Percentiles rank a stretch among this genome's conserved stretches.
These are phyloP conservation scores for Venturia carpophila DNA, from an alignment of 2,329 filamentous ascomycete species.

Conservation along the genomic window DNA sequence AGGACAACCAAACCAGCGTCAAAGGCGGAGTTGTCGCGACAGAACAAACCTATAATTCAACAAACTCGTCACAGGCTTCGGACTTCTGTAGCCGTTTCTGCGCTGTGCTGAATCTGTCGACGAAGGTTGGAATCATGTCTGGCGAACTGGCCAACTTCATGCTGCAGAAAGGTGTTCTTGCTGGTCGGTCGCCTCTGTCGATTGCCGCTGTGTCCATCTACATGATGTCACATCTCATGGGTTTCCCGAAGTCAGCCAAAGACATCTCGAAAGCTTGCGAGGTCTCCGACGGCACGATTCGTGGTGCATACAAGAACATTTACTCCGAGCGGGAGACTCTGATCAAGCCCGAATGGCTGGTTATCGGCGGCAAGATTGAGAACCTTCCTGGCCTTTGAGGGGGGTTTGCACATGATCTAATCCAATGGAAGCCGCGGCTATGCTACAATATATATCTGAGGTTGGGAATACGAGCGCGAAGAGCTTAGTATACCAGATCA, in stretches of 20 bases:
- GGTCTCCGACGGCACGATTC: conserved; percentile 94
- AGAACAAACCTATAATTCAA: conserved; percentile 60
- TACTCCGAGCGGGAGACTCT: conserved; percentile 67
- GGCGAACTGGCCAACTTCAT: conserved; percentile 71
- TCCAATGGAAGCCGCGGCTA: neutral
- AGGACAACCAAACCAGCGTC: conserved; percentile 25
- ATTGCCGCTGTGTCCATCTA: conserved; percentile 95
- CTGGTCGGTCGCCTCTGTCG: conserved; percentile 87
- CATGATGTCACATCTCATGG: conserved; percentile 84
- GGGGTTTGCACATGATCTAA: neutral
- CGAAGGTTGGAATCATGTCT: conserved; percentile 71
- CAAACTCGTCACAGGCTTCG: conserved; percentile 68
- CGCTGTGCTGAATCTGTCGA: conserved; percentile 40
- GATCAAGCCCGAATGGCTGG: conserved; percentile 67
- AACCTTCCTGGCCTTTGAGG: conserved; percentile 8
- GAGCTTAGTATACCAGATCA: neutral
- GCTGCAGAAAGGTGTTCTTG: conserved; percentile 68
- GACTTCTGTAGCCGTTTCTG: conserved; percentile 88
- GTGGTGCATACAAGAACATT: conserved; percentile 86
- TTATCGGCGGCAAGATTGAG: conserved; percentile 60
- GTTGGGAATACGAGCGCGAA: neutral
- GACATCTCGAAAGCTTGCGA: conserved; percentile 78
- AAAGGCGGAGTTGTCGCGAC: conserved; percentile 37
- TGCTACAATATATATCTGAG: neutral
- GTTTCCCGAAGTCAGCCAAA: conserved; percentile 69